A percentile compares a stretch with the other conserved stretches of the same genome.
Evolutionary conservation across 2,329 filamentous ascomycete genomes (phyloP).

Genomic region (Phialophora chinensis): DNA sequence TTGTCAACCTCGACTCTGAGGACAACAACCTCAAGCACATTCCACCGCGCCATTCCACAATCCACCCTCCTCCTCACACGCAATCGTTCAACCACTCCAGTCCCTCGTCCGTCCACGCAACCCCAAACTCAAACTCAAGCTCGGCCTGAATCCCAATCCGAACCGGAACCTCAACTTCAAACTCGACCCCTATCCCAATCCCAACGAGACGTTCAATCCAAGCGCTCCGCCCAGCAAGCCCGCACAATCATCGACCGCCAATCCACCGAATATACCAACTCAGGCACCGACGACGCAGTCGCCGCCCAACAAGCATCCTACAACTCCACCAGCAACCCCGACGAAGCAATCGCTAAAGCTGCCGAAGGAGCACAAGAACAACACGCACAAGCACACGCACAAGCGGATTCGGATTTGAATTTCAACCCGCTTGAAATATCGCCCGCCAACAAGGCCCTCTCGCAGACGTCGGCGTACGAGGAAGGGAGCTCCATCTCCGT

Average conservation of each 20-base stretch:
- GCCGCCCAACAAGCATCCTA: conserved; percentile 22
- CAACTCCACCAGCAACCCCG: conserved; percentile 4
- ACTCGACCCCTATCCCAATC: conserved; percentile 6
- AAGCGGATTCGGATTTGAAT: not conserved
- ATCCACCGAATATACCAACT: conserved; percentile 25
- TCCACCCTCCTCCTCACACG: not conserved
- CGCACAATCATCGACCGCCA: conserved; percentile 30
- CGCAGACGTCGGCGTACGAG: not conserved
- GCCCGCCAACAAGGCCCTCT: conserved; percentile 20
- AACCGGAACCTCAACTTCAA: not conserved
- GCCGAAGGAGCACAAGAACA: conserved; percentile 2
- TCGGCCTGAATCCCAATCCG: not conserved
- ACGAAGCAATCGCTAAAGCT: conserved; percentile 10
- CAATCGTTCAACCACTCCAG: not conserved
- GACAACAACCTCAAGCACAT: not conserved
- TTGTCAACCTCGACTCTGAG: not conserved
- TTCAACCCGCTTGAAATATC: conserved; percentile 26
- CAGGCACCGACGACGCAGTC: conserved; percentile 32
- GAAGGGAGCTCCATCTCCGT: conserved; percentile 16
- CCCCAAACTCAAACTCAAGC: not conserved
- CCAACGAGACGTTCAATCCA: conserved; percentile 13
- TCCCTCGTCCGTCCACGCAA: not conserved
- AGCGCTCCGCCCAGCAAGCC: conserved; percentile 22
- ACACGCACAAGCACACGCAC: not conserved
- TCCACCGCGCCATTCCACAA: not conserved